phyloP scores from a whole-genome alignment of 1,284 basidiomycete genomes.

The Fomitiporia mediterranea region DNA sequence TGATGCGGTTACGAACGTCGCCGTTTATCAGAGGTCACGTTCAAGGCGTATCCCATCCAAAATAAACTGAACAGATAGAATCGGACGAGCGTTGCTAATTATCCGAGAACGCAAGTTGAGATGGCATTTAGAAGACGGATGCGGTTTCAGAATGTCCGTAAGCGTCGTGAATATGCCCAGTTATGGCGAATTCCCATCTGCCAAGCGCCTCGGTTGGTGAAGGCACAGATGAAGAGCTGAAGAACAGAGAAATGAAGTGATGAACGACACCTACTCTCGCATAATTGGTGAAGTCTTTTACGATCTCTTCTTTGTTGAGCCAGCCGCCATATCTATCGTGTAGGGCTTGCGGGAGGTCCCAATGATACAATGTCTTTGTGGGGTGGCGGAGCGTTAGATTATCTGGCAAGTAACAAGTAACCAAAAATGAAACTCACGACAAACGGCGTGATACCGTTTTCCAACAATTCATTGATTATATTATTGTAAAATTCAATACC shows the following conservation, averaged over 20 bases:
- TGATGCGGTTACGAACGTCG: background rate
- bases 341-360: constrained; percentile 70
- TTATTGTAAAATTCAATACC: constrained; percentile 68
- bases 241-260: too few relatives aligned
- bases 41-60: too few relatives aligned
- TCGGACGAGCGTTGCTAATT: background rate
- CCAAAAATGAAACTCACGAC: constrained; percentile 42
- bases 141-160: too few relatives aligned
- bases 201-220: too few relatives aligned
- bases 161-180: too few relatives aligned
- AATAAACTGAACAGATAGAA: background rate
- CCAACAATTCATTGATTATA: constrained; percentile 63
- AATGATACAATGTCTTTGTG: constrained; percentile 69
- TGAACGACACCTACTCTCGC: constrained; percentile 41
- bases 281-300: constrained; percentile 61
- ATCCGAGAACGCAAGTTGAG: background rate
- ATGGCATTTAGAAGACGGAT: too few relatives aligned
- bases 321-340: constrained; percentile 72
- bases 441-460: constrained; percentile 60
- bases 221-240: too few relatives aligned
- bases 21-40: background rate
- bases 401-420: background rate
- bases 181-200: too few relatives aligned
- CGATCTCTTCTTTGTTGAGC: constrained; percentile 59
- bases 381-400: background rate